A percentile compares a stretch with the other conserved stretches of the same genome.
Evolutionary conservation across 495 filamentous ascomycete genomes (phyloP).

Genomic region (Cladorrhinum samala): DNA sequence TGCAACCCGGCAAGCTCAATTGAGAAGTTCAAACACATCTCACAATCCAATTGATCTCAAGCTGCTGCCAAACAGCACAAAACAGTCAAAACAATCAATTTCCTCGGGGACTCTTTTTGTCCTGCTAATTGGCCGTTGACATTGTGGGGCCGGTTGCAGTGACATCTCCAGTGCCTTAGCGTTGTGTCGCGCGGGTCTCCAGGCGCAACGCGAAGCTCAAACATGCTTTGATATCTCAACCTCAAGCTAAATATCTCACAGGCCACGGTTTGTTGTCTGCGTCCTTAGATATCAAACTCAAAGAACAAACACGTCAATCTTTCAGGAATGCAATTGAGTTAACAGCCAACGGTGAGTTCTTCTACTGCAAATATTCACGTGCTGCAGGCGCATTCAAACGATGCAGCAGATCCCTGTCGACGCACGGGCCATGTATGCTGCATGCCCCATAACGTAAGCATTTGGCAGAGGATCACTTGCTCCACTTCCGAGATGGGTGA

Average conservation of each 20-base stretch:
- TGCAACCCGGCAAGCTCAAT: background rate
- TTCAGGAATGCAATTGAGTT: background rate
- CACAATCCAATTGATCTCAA: background rate
- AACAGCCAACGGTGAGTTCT: background rate
- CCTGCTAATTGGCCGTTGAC: background rate
- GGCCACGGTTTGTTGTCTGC: too few relatives aligned
- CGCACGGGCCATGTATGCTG: conserved; percentile 6
- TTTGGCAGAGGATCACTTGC: background rate
- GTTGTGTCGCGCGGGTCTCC: background rate
- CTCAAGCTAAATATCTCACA: too few relatives aligned
- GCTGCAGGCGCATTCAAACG: background rate
- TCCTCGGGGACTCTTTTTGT: background rate
- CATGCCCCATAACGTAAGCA: conserved; percentile 16
- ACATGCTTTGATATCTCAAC: background rate
- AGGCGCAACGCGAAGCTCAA: background rate
- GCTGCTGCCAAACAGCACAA: background rate
- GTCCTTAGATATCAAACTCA: too few relatives aligned
- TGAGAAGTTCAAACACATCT: too few relatives aligned
- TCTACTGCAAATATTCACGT: background rate
- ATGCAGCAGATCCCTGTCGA: background rate
- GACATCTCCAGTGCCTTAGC: conserved; percentile 1
- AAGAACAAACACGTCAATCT: background rate
- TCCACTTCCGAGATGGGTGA: background rate
- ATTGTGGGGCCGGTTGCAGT: background rate
- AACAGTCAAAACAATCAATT: background rate